These are phyloP conservation scores for Trypanosoma rangeli DNA, from an alignment of 208 protist genomes.

Conservation along the genomic window DNA sequence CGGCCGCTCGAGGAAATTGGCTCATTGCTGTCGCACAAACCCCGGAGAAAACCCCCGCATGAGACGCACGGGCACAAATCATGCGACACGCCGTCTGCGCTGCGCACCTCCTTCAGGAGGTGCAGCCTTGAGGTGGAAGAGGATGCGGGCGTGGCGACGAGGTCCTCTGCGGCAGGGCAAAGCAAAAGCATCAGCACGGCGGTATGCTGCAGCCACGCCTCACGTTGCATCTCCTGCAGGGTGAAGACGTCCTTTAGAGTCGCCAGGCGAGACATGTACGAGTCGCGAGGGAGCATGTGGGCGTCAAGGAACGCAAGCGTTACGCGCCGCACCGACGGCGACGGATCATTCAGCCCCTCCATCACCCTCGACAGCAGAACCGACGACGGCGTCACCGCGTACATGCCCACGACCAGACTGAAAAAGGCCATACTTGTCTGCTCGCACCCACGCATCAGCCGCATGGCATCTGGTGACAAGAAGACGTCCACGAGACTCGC, in stretches of 20 bases:
- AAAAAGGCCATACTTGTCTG: conserved; percentile 28
- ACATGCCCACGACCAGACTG: conserved; percentile 13
- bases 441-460: conserved; percentile 7
- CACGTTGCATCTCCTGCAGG: conserved; percentile 1
- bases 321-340: conserved; percentile 35
- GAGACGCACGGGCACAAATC: not conserved
- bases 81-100: not conserved
- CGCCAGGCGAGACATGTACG: conserved; percentile 7
- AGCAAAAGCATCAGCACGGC: conserved; percentile 49
- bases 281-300: conserved; percentile 9
- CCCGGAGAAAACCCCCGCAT: not conserved
- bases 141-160: conserved; percentile 5
- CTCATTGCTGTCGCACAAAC: not conserved
- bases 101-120: not conserved
- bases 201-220: conserved; percentile 40
- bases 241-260: conserved; percentile 13
- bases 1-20: not conserved
- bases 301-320: conserved; percentile 48
- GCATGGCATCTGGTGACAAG: conserved; percentile 20
- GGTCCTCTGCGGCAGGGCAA: conserved; percentile 5
- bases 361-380: not conserved
- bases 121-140: not conserved
- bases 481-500: conserved; percentile 8
- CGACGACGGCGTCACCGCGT: not conserved
- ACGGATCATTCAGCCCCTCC: conserved; percentile 33